These are phyloP conservation scores for Suillus paluster DNA, from an alignment of 768 basidiomycete species.

Conservation along the genomic window DNA sequence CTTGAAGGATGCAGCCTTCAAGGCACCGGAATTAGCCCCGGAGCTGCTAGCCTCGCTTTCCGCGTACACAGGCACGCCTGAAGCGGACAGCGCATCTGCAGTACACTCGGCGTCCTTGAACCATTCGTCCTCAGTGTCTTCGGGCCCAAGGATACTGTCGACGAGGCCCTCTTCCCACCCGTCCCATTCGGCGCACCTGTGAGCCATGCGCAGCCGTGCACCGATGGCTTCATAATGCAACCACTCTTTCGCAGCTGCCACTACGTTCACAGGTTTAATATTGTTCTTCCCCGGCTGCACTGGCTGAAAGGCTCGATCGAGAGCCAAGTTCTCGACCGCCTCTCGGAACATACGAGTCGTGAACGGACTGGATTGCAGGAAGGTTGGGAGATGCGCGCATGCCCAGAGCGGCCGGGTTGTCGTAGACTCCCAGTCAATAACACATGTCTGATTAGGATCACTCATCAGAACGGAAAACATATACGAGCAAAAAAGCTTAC, in stretches of 20 bases:
- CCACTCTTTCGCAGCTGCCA: slow-evolving; percentile 67
- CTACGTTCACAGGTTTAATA: slow-evolving; percentile 34
- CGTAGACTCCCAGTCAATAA: slow-evolving; percentile 94
- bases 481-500: slow-evolving; percentile 48
- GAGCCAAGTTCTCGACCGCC: slow-evolving; percentile 54
- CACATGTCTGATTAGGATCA: slow-evolving; percentile 61
- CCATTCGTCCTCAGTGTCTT: slow-evolving; percentile 76
- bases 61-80: background rate
- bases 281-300: slow-evolving; percentile 23
- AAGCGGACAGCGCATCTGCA: slow-evolving; percentile 6
- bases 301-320: slow-evolving; percentile 20
- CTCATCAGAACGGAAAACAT: slow-evolving; percentile 15
- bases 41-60: slow-evolving; percentile 8
- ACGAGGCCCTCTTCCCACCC: slow-evolving; percentile 90
- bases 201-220: slow-evolving; percentile 70
- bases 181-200: slow-evolving; percentile 86
- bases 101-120: slow-evolving; percentile 47
- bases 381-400: slow-evolving; percentile 80
- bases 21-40: slow-evolving; percentile 19
- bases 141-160: slow-evolving; percentile 73
- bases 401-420: slow-evolving; percentile 87
- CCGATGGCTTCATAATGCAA: slow-evolving; percentile 72
- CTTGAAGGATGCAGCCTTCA: slow-evolving; percentile 30
- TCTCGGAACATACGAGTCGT: slow-evolving; percentile 72
- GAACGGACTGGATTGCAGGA: slow-evolving; percentile 79